Evolutionary conservation across 1,284 basidiomycete genomes (phyloP).

Genomic region (Apiotrichum veenhuisii): DNA sequence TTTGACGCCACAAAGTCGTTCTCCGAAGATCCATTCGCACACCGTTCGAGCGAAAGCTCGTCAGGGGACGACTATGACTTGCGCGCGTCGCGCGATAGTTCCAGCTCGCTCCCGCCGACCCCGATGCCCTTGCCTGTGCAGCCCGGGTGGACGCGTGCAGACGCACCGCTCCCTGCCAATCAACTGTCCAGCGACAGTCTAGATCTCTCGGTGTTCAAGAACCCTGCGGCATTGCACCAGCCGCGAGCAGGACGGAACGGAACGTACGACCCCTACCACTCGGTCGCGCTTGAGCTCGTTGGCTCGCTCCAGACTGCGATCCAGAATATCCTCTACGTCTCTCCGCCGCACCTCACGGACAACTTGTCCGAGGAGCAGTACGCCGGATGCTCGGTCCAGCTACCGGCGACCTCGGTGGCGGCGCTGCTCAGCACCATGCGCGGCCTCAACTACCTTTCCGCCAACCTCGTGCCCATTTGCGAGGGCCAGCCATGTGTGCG

Average conservation of each 20-base stretch:
- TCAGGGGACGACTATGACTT: slow-evolving; percentile 17
- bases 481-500: slow-evolving; percentile 15
- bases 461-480: slow-evolving; percentile 56
- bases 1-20: slow-evolving; percentile 35
- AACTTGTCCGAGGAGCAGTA: slow-evolving; percentile 89
- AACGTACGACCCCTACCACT: slow-evolving; percentile 15
- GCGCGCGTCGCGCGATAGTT: not conserved
- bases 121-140: slow-evolving; percentile 31
- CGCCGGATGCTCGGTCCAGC: slow-evolving; percentile 74
- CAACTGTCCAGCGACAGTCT: not conserved
- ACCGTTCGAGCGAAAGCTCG: slow-evolving; percentile 19
- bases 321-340: slow-evolving; percentile 80
- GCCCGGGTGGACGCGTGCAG: too few relatives aligned
- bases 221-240: slow-evolving; percentile 25
- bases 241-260: slow-evolving; percentile 18
- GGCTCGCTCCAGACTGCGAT: slow-evolving; percentile 82
- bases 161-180: not conserved
- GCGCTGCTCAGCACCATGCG: slow-evolving; percentile 84
- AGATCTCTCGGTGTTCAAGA: not conserved
- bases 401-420: slow-evolving; percentile 80
- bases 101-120: slow-evolving; percentile 19
- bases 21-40: slow-evolving; percentile 35
- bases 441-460: slow-evolving; percentile 82
- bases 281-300: slow-evolving; percentile 64
- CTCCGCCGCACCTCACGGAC: slow-evolving; percentile 81